A percentile compares a stretch with the other conserved stretches of the same genome.
These are phyloP conservation scores for Arthroderma sp. DNA, from an alignment of 2,329 filamentous ascomycete species.

Conservation along the genomic window DNA sequence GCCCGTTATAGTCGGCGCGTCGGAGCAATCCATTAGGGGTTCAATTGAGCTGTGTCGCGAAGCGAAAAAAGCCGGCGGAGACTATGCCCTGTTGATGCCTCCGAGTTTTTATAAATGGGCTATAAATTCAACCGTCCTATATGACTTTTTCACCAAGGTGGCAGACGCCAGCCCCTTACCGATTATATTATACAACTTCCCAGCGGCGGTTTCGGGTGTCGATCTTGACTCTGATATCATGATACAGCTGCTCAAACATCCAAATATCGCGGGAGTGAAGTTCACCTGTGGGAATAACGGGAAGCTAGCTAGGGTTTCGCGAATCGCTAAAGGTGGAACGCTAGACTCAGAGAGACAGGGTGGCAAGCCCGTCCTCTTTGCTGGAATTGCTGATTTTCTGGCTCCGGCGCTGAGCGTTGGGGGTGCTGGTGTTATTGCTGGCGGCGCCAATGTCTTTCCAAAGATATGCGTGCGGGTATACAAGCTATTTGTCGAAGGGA, in stretches of 20 bases:
- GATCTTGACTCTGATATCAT: constrained; percentile 84
- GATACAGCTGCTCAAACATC: constrained; percentile 63
- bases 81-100: constrained; percentile 66
- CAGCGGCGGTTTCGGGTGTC: constrained; percentile 71
- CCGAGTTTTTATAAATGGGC: constrained; percentile 72
- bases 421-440: constrained; percentile 57
- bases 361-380: constrained; percentile 33
- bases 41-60: constrained; percentile 61
- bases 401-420: constrained; percentile 56
- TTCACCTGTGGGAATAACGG: constrained; percentile 87
- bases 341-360: not conserved
- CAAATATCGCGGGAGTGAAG: constrained; percentile 77
- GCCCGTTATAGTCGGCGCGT: constrained; percentile 69
- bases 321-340: not conserved
- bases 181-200: constrained; percentile 79
- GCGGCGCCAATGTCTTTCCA: constrained; percentile 57
- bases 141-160: constrained; percentile 60
- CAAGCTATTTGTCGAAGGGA: constrained; percentile 45
- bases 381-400: constrained; percentile 60
- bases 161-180: constrained; percentile 63
- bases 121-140: constrained; percentile 52
- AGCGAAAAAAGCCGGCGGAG: constrained; percentile 54
- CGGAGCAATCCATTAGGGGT: constrained; percentile 65
- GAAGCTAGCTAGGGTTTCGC: constrained; percentile 61
- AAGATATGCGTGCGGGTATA: constrained; percentile 49